A percentile compares a stretch with the other conserved stretches of the same genome.
Evolutionary conservation across 306 rosid genomes (phyloP).

Genomic region (Bauhinia variegata): DNA sequence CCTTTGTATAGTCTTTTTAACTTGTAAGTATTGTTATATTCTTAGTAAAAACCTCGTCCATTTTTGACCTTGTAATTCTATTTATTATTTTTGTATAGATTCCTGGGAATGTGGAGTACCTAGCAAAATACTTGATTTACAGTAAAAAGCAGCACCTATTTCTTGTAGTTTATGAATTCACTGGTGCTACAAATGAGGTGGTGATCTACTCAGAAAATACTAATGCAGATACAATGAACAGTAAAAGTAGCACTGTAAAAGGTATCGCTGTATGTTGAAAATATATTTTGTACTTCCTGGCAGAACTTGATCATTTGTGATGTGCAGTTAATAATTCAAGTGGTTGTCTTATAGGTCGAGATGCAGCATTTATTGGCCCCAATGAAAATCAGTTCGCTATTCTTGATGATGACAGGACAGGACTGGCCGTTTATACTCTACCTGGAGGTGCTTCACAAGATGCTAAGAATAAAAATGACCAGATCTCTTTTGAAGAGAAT

Average conservation of each 20-base stretch:
- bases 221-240: constrained; percentile 54
- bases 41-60: constrained; percentile 23
- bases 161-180: constrained; percentile 83
- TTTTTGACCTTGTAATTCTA: constrained; percentile 36
- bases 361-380: constrained; percentile 95
- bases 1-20: constrained; percentile 16
- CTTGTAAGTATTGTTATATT: constrained; percentile 18
- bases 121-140: constrained; percentile 69
- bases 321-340: constrained; percentile 32
- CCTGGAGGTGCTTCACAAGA: constrained; percentile 78
- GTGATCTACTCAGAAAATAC: constrained; percentile 85
- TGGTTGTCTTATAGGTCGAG: constrained; percentile 68
- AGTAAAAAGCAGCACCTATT: constrained; percentile 80
- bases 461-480: constrained; percentile 56
- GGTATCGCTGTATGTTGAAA: constrained; percentile 51
- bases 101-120: constrained; percentile 86
- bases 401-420: constrained; percentile 95
- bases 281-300: constrained; percentile 31
- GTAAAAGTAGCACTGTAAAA: constrained; percentile 80
- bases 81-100: constrained; percentile 55
- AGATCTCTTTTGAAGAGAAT: constrained; percentile 53
- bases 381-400: constrained; percentile 90
- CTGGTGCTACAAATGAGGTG: constrained; percentile 77
- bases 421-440: constrained; percentile 69
- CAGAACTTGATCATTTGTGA: constrained; percentile 32